These are phyloP conservation scores for Cladosporium sp. DNA, from an alignment of 2,329 filamentous ascomycete genomes.

Conservation along the genomic window DNA sequence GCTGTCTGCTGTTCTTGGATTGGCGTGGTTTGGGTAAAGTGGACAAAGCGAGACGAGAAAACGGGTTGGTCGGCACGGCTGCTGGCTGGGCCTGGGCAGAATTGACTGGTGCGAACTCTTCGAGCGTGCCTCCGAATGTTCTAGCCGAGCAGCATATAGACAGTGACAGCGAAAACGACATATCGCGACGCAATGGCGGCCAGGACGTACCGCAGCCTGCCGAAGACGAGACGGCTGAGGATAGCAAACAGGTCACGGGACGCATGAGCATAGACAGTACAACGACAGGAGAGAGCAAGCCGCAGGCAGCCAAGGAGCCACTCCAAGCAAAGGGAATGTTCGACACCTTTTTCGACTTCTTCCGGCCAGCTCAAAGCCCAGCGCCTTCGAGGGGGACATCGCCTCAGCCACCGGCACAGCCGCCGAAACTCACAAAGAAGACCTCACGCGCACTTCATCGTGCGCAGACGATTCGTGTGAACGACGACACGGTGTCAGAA, in stretches of 20 bases:
- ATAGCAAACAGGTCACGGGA: constrained; percentile 36
- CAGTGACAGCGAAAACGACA: constrained; percentile 25
- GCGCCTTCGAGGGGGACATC: constrained; percentile 54
- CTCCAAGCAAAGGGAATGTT: constrained; percentile 37
- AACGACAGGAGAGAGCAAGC: constrained; percentile 43
- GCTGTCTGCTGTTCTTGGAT: constrained; percentile 91
- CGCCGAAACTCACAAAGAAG: constrained; percentile 22
- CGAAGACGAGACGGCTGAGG: constrained; percentile 61
- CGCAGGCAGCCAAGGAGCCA: constrained; percentile 22
- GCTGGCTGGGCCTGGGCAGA: constrained; percentile 95
- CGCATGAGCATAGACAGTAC: constrained; percentile 24
- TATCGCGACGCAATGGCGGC: constrained; percentile 25
- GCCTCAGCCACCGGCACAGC: constrained; percentile 18
- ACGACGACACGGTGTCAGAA: constrained; percentile 23
- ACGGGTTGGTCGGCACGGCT: constrained; percentile 85
- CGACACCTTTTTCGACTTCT: constrained; percentile 65
- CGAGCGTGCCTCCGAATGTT: constrained; percentile 40
- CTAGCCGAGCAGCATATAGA: constrained; percentile 19
- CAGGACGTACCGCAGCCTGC: constrained; percentile 64
- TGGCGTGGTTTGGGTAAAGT: constrained; percentile 93
- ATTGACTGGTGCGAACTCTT: constrained; percentile 68
- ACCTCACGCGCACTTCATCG: constrained; percentile 41
- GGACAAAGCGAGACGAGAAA: constrained; percentile 88
- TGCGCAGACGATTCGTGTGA: constrained; percentile 65
- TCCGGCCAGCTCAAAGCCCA: constrained; percentile 48